A percentile compares a stretch with the other conserved stretches of the same genome.
These are phyloP conservation scores for Pseudocercospora musae DNA, from an alignment of 2,329 filamentous ascomycete species.

Conservation along the genomic window DNA sequence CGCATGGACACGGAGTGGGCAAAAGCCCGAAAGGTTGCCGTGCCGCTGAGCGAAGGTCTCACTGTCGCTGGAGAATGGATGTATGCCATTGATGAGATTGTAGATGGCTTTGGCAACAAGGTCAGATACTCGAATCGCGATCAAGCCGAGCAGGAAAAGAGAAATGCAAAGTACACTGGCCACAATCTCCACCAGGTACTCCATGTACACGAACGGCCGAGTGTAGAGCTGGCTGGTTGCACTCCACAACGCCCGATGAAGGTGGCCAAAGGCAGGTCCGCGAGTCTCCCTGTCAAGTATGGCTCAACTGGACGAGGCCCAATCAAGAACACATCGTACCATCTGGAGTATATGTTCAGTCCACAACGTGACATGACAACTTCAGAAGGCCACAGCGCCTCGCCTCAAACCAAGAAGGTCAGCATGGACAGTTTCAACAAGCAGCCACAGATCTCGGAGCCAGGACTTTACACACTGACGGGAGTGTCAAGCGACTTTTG, in stretches of 20 bases:
- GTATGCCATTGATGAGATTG: conserved; percentile 87
- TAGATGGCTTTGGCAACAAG: conserved; percentile 84
- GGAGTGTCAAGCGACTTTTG: conserved; percentile 78
- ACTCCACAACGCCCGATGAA: conserved; percentile 77
- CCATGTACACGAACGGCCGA: conserved; percentile 80
- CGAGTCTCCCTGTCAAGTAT: conserved; percentile 69
- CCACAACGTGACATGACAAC: conserved; percentile 66
- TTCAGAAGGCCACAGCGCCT: conserved; percentile 65
- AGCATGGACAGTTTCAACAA: conserved; percentile 61
- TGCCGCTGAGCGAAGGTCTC: conserved; percentile 89
- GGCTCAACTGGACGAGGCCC: conserved; percentile 58
- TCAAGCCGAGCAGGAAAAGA: conserved; percentile 55
- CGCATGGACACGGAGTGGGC: conserved; percentile 78
- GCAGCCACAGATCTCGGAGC: conserved; percentile 65
- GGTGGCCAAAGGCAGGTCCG: conserved; percentile 70
- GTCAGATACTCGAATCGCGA: conserved; percentile 71
- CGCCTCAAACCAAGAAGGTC: conserved; percentile 57
- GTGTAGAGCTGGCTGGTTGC: conserved; percentile 68
- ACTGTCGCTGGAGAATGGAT: conserved; percentile 75
- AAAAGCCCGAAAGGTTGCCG: conserved; percentile 66
- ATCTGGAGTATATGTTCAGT: conserved; percentile 77
- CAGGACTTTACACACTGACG: conserved; percentile 83
- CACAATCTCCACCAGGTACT: conserved; percentile 69
- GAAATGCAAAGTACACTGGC: conserved; percentile 45
- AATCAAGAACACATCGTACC: conserved; percentile 63